Percentiles rank a stretch among this genome's conserved stretches.
These are phyloP conservation scores for Fraxinus cuspidata DNA, from an alignment of 257 asterid genomes.

Conservation along the genomic window DNA sequence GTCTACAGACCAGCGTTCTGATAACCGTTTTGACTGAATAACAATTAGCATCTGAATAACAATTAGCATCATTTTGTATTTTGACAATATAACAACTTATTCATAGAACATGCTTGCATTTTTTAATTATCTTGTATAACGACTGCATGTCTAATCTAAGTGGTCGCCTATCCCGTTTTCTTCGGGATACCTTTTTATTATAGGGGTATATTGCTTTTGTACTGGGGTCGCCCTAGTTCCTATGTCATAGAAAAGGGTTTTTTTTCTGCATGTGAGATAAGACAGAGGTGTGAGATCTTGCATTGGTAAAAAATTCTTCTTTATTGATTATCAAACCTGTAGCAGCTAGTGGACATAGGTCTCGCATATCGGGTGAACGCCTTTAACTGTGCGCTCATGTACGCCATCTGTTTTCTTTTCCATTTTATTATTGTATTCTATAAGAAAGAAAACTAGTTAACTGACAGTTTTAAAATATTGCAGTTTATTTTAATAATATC, in stretches of 20 bases:
- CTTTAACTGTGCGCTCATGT: neutral
- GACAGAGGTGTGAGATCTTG: neutral
- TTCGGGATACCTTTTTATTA: neutral
- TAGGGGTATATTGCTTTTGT: neutral
- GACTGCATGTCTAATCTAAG: neutral
- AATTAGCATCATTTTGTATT: neutral
- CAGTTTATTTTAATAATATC: neutral
- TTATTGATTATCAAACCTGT: neutral
- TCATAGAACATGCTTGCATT: neutral
- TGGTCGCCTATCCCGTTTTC: neutral
- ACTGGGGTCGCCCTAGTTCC: neutral
- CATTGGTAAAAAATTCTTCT: neutral
- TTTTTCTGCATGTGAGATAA: neutral
- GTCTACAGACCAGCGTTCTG: neutral
- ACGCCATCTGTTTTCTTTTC: neutral
- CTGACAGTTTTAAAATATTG: neutral
- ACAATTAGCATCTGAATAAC: neutral
- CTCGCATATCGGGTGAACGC: neutral
- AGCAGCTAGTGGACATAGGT: neutral
- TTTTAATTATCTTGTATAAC: neutral
- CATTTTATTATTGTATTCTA: neutral
- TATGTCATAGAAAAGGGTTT: neutral
- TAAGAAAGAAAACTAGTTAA: neutral
- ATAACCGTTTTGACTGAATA: neutral
- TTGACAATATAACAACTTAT: neutral